A percentile compares a stretch with the other conserved stretches of the same genome.
Conservation (phyloP, 2,329 filamentous ascomycete species). For the Aurifilum marmelostoma region DNA sequence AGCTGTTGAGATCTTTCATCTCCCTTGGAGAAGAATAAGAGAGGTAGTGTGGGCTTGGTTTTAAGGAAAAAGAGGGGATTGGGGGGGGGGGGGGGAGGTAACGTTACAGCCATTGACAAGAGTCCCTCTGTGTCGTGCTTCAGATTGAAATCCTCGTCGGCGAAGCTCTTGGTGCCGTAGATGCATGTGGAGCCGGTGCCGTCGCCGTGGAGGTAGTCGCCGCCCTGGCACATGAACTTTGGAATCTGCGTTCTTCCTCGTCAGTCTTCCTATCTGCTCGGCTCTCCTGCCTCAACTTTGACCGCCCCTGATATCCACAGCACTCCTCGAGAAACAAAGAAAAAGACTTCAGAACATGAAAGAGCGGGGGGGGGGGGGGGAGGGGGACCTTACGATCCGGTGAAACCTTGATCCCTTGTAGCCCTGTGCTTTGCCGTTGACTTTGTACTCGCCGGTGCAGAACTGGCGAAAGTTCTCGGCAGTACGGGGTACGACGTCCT, state of each 20-base stretch:
- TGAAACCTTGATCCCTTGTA: conserved; percentile 97
- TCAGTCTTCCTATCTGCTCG: too few species aligned
- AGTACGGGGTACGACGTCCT: conserved; percentile 80
- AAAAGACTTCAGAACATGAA: too few species aligned
- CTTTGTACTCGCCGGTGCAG: conserved; percentile 91
- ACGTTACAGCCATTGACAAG: conserved; percentile 88
- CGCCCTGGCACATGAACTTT: conserved; percentile 97
- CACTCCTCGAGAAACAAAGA: too few species aligned
- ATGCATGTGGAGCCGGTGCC: conserved; percentile 88
- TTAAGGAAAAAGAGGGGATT: conserved; percentile 8
- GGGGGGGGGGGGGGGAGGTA: too few species aligned
- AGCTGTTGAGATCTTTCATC: too few species aligned
- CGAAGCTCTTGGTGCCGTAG: conserved; percentile 82
- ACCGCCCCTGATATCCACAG: too few species aligned
- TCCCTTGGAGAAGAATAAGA: not conserved
- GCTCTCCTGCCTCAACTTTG: too few species aligned
- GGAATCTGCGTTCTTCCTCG: conserved; percentile 65
- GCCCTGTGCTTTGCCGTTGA: conserved; percentile 77
- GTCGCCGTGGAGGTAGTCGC: conserved; percentile 92
- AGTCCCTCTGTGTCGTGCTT: conserved; percentile 81
- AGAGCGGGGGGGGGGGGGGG: conserved; percentile 16
- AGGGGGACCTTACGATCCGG: conserved; percentile 70
- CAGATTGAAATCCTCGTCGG: conserved; percentile 85
- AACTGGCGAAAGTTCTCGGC: conserved; percentile 97
- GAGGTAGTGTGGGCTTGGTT: conserved; percentile 8